Percentiles rank a stretch among this genome's conserved stretches.
Conservation (phyloP, 169 alveolate genomes). For the Plasmodium fragile region DNA sequence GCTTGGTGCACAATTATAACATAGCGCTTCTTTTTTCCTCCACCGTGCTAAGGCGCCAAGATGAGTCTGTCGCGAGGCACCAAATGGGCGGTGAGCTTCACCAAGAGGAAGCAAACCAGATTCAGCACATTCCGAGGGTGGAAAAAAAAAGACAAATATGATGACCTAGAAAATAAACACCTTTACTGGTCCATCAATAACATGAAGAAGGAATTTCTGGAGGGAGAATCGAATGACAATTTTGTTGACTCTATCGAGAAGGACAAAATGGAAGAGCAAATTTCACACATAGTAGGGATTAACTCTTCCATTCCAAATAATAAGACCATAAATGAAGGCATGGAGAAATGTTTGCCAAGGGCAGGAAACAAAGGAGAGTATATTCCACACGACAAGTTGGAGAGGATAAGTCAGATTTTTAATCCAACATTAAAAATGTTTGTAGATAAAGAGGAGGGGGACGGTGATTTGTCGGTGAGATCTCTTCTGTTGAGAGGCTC, state of each 20-base stretch:
- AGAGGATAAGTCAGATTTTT: conserved; percentile 37
- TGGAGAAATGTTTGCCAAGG: neutral
- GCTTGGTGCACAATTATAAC: neutral
- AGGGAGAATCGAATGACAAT: conserved; percentile 11
- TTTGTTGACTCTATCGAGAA: conserved; percentile 34
- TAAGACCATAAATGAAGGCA: conserved; percentile 25
- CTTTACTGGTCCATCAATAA: conserved; percentile 63
- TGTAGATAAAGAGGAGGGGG: conserved; percentile 9
- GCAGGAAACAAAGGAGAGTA: neutral
- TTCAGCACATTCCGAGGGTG: conserved; percentile 38
- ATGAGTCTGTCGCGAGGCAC: neutral
- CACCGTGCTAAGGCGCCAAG: neutral
- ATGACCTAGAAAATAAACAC: conserved; percentile 65
- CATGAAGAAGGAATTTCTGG: conserved; percentile 49
- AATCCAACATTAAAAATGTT: conserved; percentile 41
- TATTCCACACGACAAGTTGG: conserved; percentile 16
- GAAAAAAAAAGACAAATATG: conserved; percentile 48
- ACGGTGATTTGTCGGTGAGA: neutral
- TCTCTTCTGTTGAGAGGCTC: neutral
- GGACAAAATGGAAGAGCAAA: conserved; percentile 26
- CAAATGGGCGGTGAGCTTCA: neutral
- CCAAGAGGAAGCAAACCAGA: neutral
- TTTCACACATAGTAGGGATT: conserved; percentile 64
- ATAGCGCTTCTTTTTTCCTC: neutral
- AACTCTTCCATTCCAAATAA: conserved; percentile 22